Conservation (phyloP, 108 stramenopile species). For the Discostella pseudostelligera region DNA sequence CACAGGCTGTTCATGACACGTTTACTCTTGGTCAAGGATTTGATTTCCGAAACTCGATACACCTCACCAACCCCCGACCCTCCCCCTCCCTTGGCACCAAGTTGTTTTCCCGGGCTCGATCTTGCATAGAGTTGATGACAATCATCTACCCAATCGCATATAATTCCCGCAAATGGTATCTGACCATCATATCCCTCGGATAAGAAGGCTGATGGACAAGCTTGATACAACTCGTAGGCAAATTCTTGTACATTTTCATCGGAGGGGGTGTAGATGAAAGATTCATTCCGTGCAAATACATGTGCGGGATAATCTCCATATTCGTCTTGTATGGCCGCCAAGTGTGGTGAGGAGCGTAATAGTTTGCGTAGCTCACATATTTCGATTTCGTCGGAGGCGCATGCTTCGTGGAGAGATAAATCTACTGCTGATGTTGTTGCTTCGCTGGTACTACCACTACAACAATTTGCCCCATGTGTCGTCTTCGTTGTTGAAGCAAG, state of each 20-base stretch:
- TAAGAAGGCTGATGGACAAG: conserved; percentile 20
- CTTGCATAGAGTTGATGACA: conserved; percentile 23
- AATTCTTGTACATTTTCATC: conserved; percentile 16
- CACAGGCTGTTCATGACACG: conserved; percentile 17
- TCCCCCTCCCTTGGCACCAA: no score
- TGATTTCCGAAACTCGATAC: conserved; percentile 20
- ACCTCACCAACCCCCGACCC: background rate
- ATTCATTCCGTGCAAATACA: conserved; percentile 25
- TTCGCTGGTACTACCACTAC: no score
- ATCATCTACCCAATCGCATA: conserved; percentile 23
- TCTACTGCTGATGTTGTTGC: background rate
- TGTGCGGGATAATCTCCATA: conserved; percentile 24
- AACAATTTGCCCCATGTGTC: background rate
- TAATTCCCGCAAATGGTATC: conserved; percentile 24
- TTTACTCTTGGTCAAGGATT: conserved; percentile 11
- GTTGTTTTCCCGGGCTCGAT: background rate
- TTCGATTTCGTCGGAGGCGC: conserved; percentile 19
- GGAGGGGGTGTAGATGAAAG: conserved; percentile 12
- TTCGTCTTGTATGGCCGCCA: conserved; percentile 11
- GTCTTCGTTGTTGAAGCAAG: background rate
- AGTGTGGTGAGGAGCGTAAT: conserved; percentile 8
- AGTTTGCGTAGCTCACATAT: conserved; percentile 16
- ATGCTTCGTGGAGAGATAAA: conserved; percentile 19
- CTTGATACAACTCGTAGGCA: conserved; percentile 18
- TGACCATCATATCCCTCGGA: conserved; percentile 13